These are phyloP conservation scores for Eutrema salsugineum DNA, from an alignment of 441 rosid genomes.

Conservation along the genomic window DNA sequence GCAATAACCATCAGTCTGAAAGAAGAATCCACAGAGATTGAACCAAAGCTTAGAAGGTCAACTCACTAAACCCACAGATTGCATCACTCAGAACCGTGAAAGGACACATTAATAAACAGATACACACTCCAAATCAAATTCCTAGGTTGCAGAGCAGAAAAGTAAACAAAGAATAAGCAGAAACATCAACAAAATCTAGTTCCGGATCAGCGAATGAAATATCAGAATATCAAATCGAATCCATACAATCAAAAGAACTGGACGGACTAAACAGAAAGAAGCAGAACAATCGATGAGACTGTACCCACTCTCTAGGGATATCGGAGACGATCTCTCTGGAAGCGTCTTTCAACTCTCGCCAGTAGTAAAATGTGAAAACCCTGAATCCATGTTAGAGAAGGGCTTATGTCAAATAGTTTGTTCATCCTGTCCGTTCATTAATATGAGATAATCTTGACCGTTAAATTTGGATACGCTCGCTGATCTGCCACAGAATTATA, in stretches of 20 bases:
- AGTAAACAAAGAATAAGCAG: not conserved
- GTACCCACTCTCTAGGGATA: conserved; percentile 23
- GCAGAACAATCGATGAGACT: not conserved
- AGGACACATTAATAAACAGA: not conserved
- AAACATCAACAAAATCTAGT: not conserved
- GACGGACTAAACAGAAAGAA: not conserved
- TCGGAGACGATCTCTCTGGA: conserved; percentile 21
- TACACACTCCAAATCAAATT: not conserved
- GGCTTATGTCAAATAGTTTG: not conserved
- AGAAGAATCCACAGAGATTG: not conserved
- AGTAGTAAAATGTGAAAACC: conserved; percentile 20
- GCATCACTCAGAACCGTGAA: not conserved
- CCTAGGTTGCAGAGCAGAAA: not conserved
- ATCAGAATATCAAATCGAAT: not conserved
- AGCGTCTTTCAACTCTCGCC: conserved; percentile 26
- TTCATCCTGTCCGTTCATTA: conserved; percentile 29
- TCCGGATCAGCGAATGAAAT: conserved; percentile 2
- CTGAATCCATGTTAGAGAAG: not conserved
- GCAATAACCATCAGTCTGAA: not conserved
- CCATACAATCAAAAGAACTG: not conserved
- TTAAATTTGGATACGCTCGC: not conserved
- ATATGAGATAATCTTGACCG: conserved; percentile 5
- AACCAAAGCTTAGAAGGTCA: conserved; percentile 15
- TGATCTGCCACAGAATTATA: not conserved
- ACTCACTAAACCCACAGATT: conserved; percentile 10